phyloP scores from a whole-genome alignment of 306 rosid species.

The Dicorynia guianensis region DNA sequence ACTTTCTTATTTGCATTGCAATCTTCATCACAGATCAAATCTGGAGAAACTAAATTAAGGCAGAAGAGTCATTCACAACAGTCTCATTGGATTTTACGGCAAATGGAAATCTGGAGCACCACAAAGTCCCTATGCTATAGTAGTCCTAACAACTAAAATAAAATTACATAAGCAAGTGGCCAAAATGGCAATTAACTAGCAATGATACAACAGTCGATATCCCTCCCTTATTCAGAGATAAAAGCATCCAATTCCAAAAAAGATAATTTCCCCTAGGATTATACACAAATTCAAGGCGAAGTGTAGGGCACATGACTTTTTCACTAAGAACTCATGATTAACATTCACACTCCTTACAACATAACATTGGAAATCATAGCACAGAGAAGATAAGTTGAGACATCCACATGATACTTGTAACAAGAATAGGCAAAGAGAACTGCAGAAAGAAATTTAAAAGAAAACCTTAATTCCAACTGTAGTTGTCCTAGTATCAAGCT shows the following conservation, averaged over 20 bases:
- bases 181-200: conserved; percentile 15
- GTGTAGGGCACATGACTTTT: neutral
- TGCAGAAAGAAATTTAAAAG: conserved; percentile 31
- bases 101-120: neutral
- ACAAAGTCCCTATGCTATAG: neutral
- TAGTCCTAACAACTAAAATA: conserved; percentile 16
- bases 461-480: neutral
- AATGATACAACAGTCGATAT: neutral
- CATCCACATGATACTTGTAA: neutral
- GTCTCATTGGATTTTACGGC: neutral
- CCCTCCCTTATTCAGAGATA: neutral
- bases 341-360: conserved; percentile 28
- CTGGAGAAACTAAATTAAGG: neutral
- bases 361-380: conserved; percentile 20
- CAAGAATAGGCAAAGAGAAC: conserved; percentile 21
- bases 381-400: neutral
- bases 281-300: conserved; percentile 25
- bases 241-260: neutral
- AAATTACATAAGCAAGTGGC: neutral
- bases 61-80: conserved; percentile 25
- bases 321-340: neutral
- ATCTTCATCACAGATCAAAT: conserved; percentile 26
- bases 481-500: conserved; percentile 28
- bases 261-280: conserved; percentile 2
- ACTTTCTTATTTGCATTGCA: conserved; percentile 27